Base-by-base conservation (phyloP, 495 filamentous ascomycete species). In the Penicillium subrubescens region DNA sequence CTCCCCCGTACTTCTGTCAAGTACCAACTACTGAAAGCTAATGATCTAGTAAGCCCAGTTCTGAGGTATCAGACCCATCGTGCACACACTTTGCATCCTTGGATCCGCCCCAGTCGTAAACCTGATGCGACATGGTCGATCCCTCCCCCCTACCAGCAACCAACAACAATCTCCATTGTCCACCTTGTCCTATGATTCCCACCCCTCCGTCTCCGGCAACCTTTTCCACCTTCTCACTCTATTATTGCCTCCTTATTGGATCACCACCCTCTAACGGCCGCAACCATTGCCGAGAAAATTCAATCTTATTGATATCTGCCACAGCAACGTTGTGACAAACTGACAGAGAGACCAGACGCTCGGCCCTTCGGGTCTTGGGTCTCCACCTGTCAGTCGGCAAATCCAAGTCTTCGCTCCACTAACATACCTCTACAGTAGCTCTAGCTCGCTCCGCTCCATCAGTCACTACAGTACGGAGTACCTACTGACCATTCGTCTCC, bases 71-170 rank as follows among this genome's bases (percentile, higher is more conserved):
- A 34, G 53, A 23, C 27, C 31, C n/a, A n/a, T 6, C 31, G 5
- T 33, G 23, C 50, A n/a, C 48, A 51, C 5, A 7, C 27, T 56
- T 35, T 25, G n/a, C 57, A 27, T 59, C 56, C 23, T 59, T 19
- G 34, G 56, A 19, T 44, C 25, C 35, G 39, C 41, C 41, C 15
- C 31, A 12, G 41, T 48, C 57, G 29, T 7, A 52, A 63, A 52
- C 61, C 61, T 50, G 61, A 63, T 63, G 55, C 37, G 61, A 63
- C 61, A 44, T 55, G 60, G 51, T 17, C 27, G 17, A 52, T 48
- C 52, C 54, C 51, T 57, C 37, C 15, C 11, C 44, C 8, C 5
- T 5, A 23, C 52, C 43, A 23, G 58, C 53, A 56, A 29, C 61
- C 25, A 27, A 27, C 25, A 27, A 27, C 25, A 27, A 27, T 27